These are phyloP conservation scores for Bretschneidera sinensis DNA, from an alignment of 345 rosid species.

Conservation along the genomic window DNA sequence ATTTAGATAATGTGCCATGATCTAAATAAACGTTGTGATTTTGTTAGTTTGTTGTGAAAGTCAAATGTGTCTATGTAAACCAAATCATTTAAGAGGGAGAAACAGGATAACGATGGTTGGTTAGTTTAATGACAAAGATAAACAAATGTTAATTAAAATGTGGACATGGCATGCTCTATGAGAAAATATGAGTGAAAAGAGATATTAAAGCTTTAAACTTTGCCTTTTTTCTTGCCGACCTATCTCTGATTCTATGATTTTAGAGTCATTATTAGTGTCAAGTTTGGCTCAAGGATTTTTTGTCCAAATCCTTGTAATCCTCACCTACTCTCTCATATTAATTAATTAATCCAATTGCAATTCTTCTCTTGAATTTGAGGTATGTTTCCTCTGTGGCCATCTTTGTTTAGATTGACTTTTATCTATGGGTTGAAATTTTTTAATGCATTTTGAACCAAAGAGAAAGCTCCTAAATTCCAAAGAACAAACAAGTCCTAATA, in stretches of 20 bases:
- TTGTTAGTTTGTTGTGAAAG: no score
- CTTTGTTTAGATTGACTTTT: constrained; percentile 27
- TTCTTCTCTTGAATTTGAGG: constrained; percentile 8
- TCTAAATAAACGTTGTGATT: no score
- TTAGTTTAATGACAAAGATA: no score
- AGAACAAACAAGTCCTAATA: constrained; percentile 20
- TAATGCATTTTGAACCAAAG: constrained; percentile 7
- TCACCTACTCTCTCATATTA: constrained; percentile 13
- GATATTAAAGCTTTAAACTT: background rate
- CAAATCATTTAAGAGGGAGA: no score
- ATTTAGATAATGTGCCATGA: no score
- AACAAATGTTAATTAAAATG: background rate
- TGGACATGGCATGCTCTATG: constrained; percentile 17
- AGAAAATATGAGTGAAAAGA: constrained; percentile 12
- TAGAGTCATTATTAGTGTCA: constrained; percentile 1
- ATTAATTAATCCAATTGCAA: background rate
- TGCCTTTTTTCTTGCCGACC: constrained; percentile 12
- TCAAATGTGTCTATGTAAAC: no score
- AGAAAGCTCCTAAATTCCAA: constrained; percentile 16
- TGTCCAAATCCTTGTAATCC: constrained; percentile 9
- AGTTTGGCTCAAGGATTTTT: no score
- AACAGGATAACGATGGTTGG: no score
- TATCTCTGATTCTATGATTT: constrained; percentile 6
- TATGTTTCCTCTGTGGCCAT: constrained; percentile 3
- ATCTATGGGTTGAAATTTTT: constrained; percentile 4